Evolutionary conservation across 331 rosid genomes (phyloP).

Genomic region (Quercus tomentella): DNA sequence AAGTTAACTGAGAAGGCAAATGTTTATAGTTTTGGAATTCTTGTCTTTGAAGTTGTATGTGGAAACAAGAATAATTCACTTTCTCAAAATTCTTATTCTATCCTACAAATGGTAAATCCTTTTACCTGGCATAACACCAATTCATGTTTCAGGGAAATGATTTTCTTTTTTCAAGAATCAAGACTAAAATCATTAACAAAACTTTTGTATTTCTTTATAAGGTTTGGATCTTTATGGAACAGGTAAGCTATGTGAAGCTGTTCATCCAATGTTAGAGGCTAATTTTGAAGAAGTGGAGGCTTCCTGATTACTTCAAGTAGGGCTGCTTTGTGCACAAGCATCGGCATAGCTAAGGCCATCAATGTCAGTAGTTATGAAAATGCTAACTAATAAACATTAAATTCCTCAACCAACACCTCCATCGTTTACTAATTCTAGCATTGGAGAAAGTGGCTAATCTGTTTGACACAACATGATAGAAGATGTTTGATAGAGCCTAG

Average conservation of each 20-base stretch:
- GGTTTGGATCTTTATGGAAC: constrained; percentile 63
- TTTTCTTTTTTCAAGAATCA: background rate
- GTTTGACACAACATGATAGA: constrained; percentile 37
- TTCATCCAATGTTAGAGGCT: constrained; percentile 44
- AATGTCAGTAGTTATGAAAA: constrained; percentile 59
- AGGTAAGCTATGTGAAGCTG: constrained; percentile 34
- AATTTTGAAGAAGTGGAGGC: constrained; percentile 38
- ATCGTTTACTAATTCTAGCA: constrained; percentile 39
- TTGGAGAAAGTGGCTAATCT: constrained; percentile 20
- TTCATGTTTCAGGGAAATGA: background rate
- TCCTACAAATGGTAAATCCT: constrained; percentile 51
- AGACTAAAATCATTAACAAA: background rate
- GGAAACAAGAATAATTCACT: constrained; percentile 48
- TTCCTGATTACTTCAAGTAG: constrained; percentile 54
- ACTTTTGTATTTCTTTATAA: constrained; percentile 11
- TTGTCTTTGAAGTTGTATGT: constrained; percentile 52
- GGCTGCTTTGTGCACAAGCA: constrained; percentile 71
- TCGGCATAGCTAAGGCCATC: constrained; percentile 62
- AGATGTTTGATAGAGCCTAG: constrained; percentile 42
- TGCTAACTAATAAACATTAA: constrained; percentile 37
- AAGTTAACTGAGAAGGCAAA: constrained; percentile 69
- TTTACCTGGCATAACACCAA: background rate
- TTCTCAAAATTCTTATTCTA: constrained; percentile 35
- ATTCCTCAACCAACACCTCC: constrained; percentile 68
- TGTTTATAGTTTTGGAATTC: constrained; percentile 68